Percentiles rank a stretch among this genome's conserved stretches.
These are phyloP conservation scores for Tolypocladium inflatum DNA, from an alignment of 2,329 filamentous ascomycete genomes.

Conservation along the genomic window DNA sequence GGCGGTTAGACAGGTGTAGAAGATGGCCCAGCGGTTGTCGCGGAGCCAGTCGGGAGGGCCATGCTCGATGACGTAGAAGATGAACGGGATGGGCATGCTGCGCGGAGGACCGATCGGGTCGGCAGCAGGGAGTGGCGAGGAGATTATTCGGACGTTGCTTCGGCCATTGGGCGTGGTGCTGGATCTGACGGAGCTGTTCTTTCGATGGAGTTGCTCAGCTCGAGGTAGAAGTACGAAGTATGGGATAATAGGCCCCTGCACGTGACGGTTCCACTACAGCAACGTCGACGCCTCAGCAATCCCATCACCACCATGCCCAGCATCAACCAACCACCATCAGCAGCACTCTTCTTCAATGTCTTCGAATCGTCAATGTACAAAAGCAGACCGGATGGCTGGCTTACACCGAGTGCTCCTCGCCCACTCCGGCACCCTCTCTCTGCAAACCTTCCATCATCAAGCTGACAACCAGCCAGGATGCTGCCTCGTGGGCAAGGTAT, in stretches of 20 bases:
- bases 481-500: neutral
- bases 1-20: slow-evolving; percentile 27
- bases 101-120: neutral
- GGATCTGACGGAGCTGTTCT: neutral
- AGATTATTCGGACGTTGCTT: neutral
- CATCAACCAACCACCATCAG: too few relatives aligned
- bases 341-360: too few relatives aligned
- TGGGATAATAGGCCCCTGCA: neutral
- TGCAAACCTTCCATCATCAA: neutral
- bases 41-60: slow-evolving; percentile 41
- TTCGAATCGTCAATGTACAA: neutral
- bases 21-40: slow-evolving; percentile 30
- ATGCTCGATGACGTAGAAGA: slow-evolving; percentile 34
- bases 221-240: neutral
- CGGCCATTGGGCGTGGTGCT: neutral
- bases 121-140: neutral
- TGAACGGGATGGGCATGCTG: slow-evolving; percentile 43
- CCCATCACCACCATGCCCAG: too few relatives aligned
- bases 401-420: too few relatives aligned
- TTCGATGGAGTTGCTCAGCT: neutral
- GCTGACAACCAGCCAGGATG: neutral
- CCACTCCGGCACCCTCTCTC: too few relatives aligned
- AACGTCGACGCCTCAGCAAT: too few relatives aligned
- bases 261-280: neutral
- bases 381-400: too few relatives aligned